phyloP scores from a whole-genome alignment of 495 filamentous ascomycete genomes.

The Hypoxylon cercidicola region DNA sequence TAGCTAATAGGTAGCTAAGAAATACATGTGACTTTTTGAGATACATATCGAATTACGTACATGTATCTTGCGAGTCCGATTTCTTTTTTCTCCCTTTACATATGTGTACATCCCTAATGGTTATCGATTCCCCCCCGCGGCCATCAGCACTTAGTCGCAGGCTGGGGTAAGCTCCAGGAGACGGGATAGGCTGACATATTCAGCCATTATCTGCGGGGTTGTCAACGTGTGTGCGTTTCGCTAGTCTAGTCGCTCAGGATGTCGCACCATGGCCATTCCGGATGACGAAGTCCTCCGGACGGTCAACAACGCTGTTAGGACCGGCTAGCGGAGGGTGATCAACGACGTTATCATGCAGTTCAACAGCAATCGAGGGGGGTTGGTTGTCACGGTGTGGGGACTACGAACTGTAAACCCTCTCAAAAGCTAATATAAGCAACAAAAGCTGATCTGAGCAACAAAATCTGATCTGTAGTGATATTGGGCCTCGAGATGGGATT shows the following conservation, averaged over 20 bases:
- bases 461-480: constrained; percentile 4
- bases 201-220: constrained; percentile 42
- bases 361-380: constrained; percentile 25
- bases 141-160: constrained; percentile 34
- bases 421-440: constrained; percentile 13
- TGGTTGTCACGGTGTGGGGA: constrained; percentile 26
- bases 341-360: constrained; percentile 20
- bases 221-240: constrained; percentile 13
- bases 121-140: constrained; percentile 18
- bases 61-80: constrained; percentile 14
- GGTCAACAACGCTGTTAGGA: constrained; percentile 17
- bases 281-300: constrained; percentile 27
- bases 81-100: constrained; percentile 11
- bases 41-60: constrained; percentile 38
- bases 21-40: constrained; percentile 4
- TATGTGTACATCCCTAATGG: constrained; percentile 19
- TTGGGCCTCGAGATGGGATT: constrained; percentile 12
- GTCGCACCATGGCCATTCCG: constrained; percentile 20
- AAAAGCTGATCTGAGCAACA: constrained; percentile 15
- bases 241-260: constrained; percentile 1
- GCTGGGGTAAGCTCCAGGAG: constrained; percentile 32
- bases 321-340: constrained; percentile 39
- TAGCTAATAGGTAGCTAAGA: too few species aligned
- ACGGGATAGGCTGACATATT: constrained; percentile 33
- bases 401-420: constrained; percentile 2